Percentiles rank a stretch among this genome's conserved stretches.
phyloP scores from a whole-genome alignment of 768 basidiomycete genomes.

The Phylloporus arenicola region DNA sequence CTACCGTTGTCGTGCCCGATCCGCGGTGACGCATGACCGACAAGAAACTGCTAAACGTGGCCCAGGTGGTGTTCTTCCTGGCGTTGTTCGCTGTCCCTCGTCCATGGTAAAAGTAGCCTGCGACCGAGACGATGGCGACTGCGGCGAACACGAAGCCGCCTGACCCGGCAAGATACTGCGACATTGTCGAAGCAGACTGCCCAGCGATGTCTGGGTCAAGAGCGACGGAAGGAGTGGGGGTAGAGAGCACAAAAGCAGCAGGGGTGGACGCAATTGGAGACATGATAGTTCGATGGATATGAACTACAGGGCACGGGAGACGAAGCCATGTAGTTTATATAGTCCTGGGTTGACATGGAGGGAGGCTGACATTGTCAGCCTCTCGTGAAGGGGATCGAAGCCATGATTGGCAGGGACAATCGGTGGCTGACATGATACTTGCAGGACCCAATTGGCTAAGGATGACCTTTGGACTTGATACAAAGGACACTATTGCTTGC shows the following conservation, averaged over 20 bases:
- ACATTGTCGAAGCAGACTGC: conserved; percentile 1
- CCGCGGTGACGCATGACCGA: conserved; percentile 5
- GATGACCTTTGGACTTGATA: neutral
- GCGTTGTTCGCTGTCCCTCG: neutral
- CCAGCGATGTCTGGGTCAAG: neutral
- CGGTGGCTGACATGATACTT: neutral
- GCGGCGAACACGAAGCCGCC: conserved; percentile 16
- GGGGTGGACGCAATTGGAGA: conserved; percentile 16
- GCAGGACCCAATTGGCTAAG: no score
- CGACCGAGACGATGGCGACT: conserved; percentile 11
- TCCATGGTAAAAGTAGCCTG: conserved; percentile 14
- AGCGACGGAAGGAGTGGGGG: conserved; percentile 1
- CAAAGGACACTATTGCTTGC: no score
- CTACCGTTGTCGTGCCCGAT: neutral
- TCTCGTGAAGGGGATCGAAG: neutral
- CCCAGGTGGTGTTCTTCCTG: conserved; percentile 3
- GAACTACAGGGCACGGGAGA: neutral
- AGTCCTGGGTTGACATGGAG: neutral
- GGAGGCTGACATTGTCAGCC: conserved; percentile 8
- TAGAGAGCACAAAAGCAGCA: conserved; percentile 3
- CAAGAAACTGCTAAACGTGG: conserved; percentile 2
- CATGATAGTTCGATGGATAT: conserved; percentile 10
- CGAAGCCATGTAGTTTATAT: conserved; percentile 3
- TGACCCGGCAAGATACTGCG: conserved; percentile 5
- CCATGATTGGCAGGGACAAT: neutral